These are phyloP conservation scores for Magnusiomyces clavatus DNA, from an alignment of 1,139 yeast species.

Conservation along the genomic window DNA sequence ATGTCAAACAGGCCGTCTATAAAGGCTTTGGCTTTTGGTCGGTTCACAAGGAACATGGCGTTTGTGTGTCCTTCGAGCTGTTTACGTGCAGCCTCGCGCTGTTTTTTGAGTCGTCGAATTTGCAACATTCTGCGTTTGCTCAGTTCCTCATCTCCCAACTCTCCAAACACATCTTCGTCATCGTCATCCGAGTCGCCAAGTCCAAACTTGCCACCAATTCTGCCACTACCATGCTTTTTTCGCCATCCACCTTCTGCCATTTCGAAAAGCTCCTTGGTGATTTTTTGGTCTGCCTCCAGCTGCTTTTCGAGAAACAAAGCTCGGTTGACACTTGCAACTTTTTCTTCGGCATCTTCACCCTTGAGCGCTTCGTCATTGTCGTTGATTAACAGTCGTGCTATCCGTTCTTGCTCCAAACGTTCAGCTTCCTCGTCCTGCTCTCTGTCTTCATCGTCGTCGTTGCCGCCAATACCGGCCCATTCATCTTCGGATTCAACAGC, in stretches of 20 bases:
- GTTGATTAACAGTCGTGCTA: background rate
- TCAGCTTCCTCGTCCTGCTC: slow-evolving; percentile 1
- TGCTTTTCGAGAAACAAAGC: background rate
- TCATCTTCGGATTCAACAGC: slow-evolving; percentile 94
- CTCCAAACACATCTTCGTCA: background rate
- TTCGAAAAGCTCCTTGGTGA: background rate
- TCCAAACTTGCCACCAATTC: background rate
- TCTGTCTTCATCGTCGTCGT: background rate
- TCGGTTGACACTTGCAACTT: background rate
- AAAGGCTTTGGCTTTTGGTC: background rate
- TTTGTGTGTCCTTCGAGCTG: background rate
- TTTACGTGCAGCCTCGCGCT: background rate
- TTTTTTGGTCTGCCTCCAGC: background rate
- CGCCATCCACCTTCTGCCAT: slow-evolving; percentile 2
- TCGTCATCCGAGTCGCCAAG: background rate
- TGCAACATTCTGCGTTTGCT: background rate
- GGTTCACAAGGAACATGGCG: background rate
- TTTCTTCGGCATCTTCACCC: background rate
- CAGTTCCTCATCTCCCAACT: background rate
- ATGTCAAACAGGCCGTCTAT: background rate
- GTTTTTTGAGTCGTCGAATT: background rate
- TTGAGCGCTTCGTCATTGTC: slow-evolving; percentile 3
- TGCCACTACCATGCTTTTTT: background rate
- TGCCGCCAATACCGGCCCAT: slow-evolving; percentile 54
- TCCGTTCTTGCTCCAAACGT: background rate